Base-by-base conservation (phyloP, 441 rosid species). In the Adansonia grandidieri region DNA sequence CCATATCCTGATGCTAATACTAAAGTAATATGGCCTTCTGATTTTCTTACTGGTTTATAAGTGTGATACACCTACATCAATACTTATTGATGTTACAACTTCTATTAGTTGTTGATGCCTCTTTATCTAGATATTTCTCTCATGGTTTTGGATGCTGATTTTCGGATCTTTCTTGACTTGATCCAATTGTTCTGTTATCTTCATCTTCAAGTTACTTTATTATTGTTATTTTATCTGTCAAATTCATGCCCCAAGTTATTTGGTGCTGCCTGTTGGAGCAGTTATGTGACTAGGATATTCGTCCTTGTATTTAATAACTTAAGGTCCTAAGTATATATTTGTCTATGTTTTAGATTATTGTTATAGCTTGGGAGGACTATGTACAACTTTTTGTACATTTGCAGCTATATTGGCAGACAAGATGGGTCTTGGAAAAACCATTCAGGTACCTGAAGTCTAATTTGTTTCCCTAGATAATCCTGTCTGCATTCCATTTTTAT, bases 371-470 rank as follows among this genome's bases (percentile, higher is more conserved):
- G 40, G 28, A 71, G 70, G 64, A 58, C 51, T 51, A 7, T 61
- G 84, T 75, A 24, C 80, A 73, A 78, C 80, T 61, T 61, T 64
- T 62, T 86, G 79, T 82, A 47, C 76, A 15, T 77, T 42, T 92
- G 91, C 89, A 94, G 99, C 99, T 82, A 91, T 94, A 88, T 85
- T 94, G 85, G 98, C 98, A 7, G 98, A 94, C 83, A 98, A 96
- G 88, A 96, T 92, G 99, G 98, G 99, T 81, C 97, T 96, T 57
- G 98, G 99, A 79, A 96, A 94, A 89, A 96, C 99, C 73, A 89
- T 96, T 84, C 98, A 96, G 99, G 99, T 96, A 83, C 24, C 24
- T 79, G 53, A 60, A 47, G 40, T 57, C 79, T 56, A 45, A 42
- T 64, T 47, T 54, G 44, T 57, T 57, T 3, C 67, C 72, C 54